phyloP scores from a whole-genome alignment of 2,329 filamentous ascomycete species.

The Colletotrichum sp. region DNA sequence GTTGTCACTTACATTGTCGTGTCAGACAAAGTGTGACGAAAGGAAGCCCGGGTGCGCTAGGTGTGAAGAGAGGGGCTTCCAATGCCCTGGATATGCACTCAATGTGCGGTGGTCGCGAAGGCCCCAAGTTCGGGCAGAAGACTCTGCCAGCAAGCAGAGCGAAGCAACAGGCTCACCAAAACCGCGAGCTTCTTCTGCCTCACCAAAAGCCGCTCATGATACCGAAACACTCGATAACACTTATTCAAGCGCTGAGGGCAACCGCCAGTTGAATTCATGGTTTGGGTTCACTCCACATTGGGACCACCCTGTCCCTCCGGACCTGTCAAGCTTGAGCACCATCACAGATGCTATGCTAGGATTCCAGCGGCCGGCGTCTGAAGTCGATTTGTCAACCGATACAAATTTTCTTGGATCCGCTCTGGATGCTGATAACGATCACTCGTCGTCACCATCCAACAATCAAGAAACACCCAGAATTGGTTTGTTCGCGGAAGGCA shows the following conservation, averaged over 20 bases:
- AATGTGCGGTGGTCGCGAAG: constrained; percentile 27
- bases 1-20: neutral
- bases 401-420: fast-evolving
- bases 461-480: fast-evolving
- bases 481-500: fast-evolving
- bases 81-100: constrained; percentile 27
- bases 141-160: fast-evolving
- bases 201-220: fast-evolving
- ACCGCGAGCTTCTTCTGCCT: fast-evolving
- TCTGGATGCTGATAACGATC: fast-evolving
- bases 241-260: neutral
- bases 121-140: constrained; percentile 13
- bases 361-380: fast-evolving
- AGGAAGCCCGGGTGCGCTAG: constrained; percentile 22
- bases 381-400: fast-evolving
- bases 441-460: neutral
- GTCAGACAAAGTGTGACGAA: constrained; percentile 27
- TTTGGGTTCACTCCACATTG: neutral
- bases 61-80: constrained; percentile 22
- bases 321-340: neutral
- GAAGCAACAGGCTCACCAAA: neutral
- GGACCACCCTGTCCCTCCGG: neutral
- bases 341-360: neutral
- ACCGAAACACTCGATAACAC: fast-evolving
- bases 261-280: neutral